Evolutionary conservation across 2,329 filamentous ascomycete species (phyloP).

Genomic region (Chrysoporthe austroafricana): DNA sequence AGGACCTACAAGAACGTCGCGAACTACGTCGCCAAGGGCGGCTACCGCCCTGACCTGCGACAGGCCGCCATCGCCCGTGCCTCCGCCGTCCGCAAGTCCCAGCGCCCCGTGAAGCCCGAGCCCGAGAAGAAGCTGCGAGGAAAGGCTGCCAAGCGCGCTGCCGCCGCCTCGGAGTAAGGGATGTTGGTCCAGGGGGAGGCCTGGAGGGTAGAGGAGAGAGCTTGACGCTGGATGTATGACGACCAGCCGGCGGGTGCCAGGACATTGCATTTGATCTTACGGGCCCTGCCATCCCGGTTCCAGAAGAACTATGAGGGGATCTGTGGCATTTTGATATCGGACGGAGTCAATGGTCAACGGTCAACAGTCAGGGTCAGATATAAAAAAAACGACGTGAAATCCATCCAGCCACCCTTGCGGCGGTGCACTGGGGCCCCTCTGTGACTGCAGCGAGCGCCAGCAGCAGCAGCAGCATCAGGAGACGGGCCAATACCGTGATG

Average conservation of each 20-base stretch:
- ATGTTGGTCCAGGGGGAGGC: conserved; percentile 1
- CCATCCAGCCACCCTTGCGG: conserved; percentile 4
- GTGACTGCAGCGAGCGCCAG: not conserved
- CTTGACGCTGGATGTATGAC: conserved; percentile 20
- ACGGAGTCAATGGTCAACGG: conserved; percentile 29
- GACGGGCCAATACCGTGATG: not conserved
- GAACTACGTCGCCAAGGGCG: conserved; percentile 77
- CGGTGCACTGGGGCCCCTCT: not conserved
- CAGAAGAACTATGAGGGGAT: conserved; percentile 12
- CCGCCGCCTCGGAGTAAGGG: conserved; percentile 51
- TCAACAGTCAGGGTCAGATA: conserved; percentile 18
- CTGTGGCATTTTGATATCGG: conserved; percentile 29
- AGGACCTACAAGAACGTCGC: conserved; percentile 91
- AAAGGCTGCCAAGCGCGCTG: conserved; percentile 76
- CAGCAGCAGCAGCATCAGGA: not conserved
- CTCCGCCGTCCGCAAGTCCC: conserved; percentile 79
- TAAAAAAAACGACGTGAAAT: conserved; percentile 23
- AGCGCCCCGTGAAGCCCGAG: conserved; percentile 76
- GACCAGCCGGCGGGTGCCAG: conserved; percentile 10
- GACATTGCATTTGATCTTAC: conserved; percentile 16
- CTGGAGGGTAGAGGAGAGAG: conserved; percentile 15
- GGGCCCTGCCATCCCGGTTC: conserved; percentile 15
- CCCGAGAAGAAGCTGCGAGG: conserved; percentile 78
- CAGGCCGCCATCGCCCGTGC: conserved; percentile 81
- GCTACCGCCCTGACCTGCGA: conserved; percentile 83